These are phyloP conservation scores for Mycena metata DNA, from an alignment of 768 basidiomycete genomes.

Conservation along the genomic window DNA sequence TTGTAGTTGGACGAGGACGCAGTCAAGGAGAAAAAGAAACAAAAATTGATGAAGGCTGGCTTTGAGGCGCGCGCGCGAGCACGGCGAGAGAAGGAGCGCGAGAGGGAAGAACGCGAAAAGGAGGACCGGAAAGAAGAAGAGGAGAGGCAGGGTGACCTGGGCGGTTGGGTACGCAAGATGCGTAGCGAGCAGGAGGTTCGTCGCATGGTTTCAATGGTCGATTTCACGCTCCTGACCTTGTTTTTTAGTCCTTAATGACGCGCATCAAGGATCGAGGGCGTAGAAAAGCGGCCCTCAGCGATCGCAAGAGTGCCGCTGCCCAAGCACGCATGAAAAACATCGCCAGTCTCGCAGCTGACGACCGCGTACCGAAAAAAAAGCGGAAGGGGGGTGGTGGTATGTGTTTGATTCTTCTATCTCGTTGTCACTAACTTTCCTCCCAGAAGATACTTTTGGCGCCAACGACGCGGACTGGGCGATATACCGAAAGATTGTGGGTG, in stretches of 20 bases:
- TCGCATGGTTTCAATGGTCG: neutral
- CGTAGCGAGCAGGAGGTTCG: conserved; percentile 85
- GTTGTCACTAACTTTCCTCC: conserved; percentile 11
- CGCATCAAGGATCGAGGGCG: conserved; percentile 89
- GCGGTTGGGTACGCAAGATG: conserved; percentile 80
- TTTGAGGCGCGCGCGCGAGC: conserved; percentile 91
- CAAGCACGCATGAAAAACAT: conserved; percentile 98
- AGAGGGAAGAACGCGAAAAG: conserved; percentile 78
- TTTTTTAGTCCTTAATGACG: conserved; percentile 75
- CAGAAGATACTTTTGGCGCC: conserved; percentile 94
- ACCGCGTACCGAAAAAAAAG: conserved; percentile 85
- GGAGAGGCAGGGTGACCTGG: conserved; percentile 78
- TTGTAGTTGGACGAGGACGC: conserved; percentile 87
- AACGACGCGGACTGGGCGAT: conserved; percentile 98
- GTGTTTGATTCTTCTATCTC: conserved; percentile 38
- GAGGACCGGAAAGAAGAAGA: conserved; percentile 84
- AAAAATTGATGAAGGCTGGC: conserved; percentile 92
- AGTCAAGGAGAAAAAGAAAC: conserved; percentile 94
- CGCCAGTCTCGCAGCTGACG: conserved; percentile 90
- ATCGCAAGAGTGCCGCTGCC: conserved; percentile 94
- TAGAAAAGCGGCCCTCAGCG: conserved; percentile 83
- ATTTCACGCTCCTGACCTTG: neutral
- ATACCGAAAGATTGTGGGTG: conserved; percentile 92
- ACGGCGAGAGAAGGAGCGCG: conserved; percentile 89
- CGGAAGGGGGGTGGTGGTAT: conserved; percentile 85